Percentiles rank a stretch among this genome's conserved stretches.
These are phyloP conservation scores for Gigaspora rosea DNA, from an alignment of 192 early-diverging fungal genomes.

Conservation along the genomic window DNA sequence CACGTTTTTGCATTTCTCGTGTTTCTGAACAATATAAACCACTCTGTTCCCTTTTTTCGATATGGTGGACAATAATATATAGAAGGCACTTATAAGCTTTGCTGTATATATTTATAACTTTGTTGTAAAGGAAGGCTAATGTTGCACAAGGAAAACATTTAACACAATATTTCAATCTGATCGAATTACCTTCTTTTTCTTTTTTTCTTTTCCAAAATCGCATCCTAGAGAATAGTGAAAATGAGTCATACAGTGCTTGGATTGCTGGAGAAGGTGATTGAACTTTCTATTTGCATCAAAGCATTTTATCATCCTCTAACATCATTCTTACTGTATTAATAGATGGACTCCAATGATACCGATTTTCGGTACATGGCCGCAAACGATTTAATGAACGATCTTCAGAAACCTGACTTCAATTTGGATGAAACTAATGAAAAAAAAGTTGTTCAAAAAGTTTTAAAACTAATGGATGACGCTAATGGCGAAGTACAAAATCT, in stretches of 20 bases:
- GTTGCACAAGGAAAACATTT: no score
- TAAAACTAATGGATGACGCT: constrained; percentile 70
- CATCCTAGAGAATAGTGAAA: no score
- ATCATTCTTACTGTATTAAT: not conserved
- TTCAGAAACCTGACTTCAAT: constrained; percentile 59
- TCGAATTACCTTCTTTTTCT: no score
- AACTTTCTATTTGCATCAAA: not conserved
- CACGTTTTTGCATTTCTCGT: no score
- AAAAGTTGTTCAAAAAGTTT: constrained; percentile 56
- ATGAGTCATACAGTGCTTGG: not conserved
- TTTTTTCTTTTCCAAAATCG: no score
- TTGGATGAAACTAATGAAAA: constrained; percentile 66
- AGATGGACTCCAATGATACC: constrained; percentile 68
- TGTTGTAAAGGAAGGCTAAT: no score
- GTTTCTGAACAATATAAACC: no score
- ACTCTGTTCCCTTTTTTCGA: no score
- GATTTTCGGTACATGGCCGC: constrained; percentile 89
- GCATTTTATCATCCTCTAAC: not conserved
- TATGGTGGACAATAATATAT: no score
- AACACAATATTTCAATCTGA: no score
- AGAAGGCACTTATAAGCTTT: no score
- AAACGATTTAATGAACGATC: constrained; percentile 75
- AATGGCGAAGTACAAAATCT: constrained; percentile 88
- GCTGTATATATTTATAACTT: no score
- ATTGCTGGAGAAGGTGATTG: constrained; percentile 22